phyloP scores from a whole-genome alignment of 352 stramenopile species.

The Phytophthora cryptogea region DNA sequence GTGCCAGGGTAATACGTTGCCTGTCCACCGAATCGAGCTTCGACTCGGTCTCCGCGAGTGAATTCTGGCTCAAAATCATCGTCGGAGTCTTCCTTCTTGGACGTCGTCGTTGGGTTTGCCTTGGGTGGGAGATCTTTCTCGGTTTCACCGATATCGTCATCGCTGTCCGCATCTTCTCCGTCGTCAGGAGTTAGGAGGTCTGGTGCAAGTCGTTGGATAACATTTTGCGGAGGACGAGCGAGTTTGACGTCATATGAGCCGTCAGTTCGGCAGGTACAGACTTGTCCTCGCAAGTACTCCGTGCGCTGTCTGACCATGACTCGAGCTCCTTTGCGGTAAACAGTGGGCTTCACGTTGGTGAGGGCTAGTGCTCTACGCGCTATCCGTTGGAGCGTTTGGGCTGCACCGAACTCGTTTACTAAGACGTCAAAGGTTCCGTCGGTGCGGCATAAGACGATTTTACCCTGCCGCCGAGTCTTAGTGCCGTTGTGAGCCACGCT shows the following conservation, averaged over 20 bases:
- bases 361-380: constrained; percentile 27
- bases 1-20: constrained; percentile 49
- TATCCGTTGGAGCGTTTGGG: constrained; percentile 50
- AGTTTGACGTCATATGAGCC: constrained; percentile 64
- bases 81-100: constrained; percentile 22
- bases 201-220: constrained; percentile 40
- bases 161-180: constrained; percentile 36
- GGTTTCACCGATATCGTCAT: constrained; percentile 18
- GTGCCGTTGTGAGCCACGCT: constrained; percentile 54
- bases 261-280: constrained; percentile 46
- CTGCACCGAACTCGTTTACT: constrained; percentile 48
- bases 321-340: constrained; percentile 42
- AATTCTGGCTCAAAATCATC: constrained; percentile 60
- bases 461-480: constrained; percentile 48
- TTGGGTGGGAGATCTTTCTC: constrained; percentile 15
- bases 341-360: constrained; percentile 25
- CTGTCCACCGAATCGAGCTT: constrained; percentile 68
- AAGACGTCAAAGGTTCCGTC: constrained; percentile 71
- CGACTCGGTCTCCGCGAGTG: constrained; percentile 53
- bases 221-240: constrained; percentile 18
- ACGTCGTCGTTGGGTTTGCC: constrained; percentile 25
- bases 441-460: constrained; percentile 54
- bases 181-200: constrained; percentile 56
- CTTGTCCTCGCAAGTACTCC: constrained; percentile 57
- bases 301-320: constrained; percentile 61